Percentiles rank a stretch among this genome's conserved stretches.
These are phyloP conservation scores for Quercus robur DNA, from an alignment of 306 rosid species.

Conservation along the genomic window DNA sequence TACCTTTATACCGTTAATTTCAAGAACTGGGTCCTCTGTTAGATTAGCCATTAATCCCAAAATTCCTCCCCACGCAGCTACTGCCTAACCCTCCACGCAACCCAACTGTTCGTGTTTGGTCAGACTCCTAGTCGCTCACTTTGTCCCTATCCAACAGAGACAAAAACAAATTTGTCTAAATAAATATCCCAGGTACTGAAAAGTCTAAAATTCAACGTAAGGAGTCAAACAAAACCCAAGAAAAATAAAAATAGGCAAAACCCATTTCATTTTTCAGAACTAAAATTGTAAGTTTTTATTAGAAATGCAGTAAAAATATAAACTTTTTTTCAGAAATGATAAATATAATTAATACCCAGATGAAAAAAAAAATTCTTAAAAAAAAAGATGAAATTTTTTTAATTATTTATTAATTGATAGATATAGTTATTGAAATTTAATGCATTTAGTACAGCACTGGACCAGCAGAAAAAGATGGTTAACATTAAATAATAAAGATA, in stretches of 20 bases:
- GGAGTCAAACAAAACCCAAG: neutral
- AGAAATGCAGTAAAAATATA: neutral
- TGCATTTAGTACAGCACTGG: neutral
- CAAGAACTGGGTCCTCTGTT: slow-evolving; percentile 38
- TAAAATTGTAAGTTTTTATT: neutral
- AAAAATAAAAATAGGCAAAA: neutral
- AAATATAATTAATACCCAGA: neutral
- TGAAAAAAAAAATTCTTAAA: neutral
- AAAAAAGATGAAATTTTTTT: neutral
- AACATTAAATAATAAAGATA: neutral
- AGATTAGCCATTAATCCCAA: slow-evolving; percentile 60
- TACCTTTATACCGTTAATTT: slow-evolving; percentile 35
- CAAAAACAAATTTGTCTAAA: neutral
- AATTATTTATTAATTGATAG: no score
- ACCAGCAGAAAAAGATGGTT: neutral
- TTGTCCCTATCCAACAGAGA: neutral
- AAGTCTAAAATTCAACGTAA: neutral
- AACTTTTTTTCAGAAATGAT: neutral
- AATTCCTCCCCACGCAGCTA: slow-evolving; percentile 19
- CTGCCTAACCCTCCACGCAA: slow-evolving; percentile 48
- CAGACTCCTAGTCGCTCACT: slow-evolving; percentile 24
- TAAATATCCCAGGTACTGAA: neutral
- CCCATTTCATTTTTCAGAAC: neutral
- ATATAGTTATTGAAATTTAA: neutral
- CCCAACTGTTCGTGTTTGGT: neutral